Evolutionary conservation across 1,284 basidiomycete genomes (phyloP), one percentile per base, ranked within the genome.

Genomic region (Fistulinella cinereoalba): DNA sequence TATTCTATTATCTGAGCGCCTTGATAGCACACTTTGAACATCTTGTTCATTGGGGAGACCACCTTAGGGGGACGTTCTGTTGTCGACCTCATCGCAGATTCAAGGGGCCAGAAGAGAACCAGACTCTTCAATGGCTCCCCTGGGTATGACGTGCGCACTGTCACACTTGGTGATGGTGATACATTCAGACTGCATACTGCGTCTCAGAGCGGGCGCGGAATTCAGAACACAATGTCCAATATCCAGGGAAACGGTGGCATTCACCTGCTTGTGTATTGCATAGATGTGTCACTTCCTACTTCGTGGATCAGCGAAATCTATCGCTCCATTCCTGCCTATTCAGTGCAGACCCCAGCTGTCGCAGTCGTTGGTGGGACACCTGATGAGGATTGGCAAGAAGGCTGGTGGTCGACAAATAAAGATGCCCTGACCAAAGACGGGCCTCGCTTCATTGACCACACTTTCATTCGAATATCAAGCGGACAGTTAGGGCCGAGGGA

Each of bases 31-130:
- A 19, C 42, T 39, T 46, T 49, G 16, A 58, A 60, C 39, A 31
- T 60, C 22, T n/a, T 60, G 10, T 53, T 60, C 29, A 32, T 60
- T 3, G 62, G 60, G 29, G 62, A 62, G 36, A 64, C 50, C 13
- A 34, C 28, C 36, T 40, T 53, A 2, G 55, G 48, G 25, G 47
- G 56, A n/a, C 21, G 21, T 43, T 62, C 55, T 42, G 47, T 60
- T 19, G 21, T 58, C 46, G 40, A 64, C 21, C 43, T 60, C 37
- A 19, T 54, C 34, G 45, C 47, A 31, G 44, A 44, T 16, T 18
- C 52, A 37, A 47, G 21, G 21, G 46, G 43, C 12, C 36, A 40
- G 23, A 41, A 43, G 24, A 37, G 11, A n/a, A 16, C 22, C 4
- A 21, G 12, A 47, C 28, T 3, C 29, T 37, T 21, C 13, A 6